These are phyloP conservation scores for Ceratobasidium theobromae DNA, from an alignment of 1,284 basidiomycete species.

Conservation along the genomic window DNA sequence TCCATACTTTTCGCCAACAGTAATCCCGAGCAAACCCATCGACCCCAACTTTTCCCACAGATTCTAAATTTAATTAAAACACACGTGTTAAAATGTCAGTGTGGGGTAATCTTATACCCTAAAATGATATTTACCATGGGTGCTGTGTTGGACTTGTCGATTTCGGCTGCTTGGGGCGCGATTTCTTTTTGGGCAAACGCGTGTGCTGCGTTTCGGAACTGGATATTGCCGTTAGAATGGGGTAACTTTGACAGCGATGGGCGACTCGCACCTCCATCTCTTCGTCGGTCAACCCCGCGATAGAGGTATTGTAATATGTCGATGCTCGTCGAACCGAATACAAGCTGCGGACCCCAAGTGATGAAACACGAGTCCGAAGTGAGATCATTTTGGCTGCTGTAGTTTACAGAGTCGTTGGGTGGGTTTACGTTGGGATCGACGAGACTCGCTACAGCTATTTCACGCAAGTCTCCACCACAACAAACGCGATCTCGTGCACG, in stretches of 20 bases:
- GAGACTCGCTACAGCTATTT: no score
- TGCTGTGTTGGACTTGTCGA: conserved; percentile 80
- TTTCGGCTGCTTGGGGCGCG: conserved; percentile 77
- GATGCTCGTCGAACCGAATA: conserved; percentile 4
- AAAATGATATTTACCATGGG: conserved; percentile 57
- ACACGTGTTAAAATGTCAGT: not conserved
- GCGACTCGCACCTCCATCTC: conserved; percentile 68
- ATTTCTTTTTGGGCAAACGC: conserved; percentile 80
- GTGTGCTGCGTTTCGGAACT: conserved; percentile 79
- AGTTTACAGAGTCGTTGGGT: not conserved
- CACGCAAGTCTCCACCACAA: not conserved
- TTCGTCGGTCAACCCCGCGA: conserved; percentile 82
- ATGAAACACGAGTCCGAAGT: not conserved
- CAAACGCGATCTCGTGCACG: conserved; percentile 5
- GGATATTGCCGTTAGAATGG: not conserved
- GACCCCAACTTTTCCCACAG: conserved; percentile 86
- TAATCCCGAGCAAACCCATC: conserved; percentile 72
- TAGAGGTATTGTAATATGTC: conserved; percentile 61
- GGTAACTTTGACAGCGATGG: not conserved
- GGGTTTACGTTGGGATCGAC: no score
- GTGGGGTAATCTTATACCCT: not conserved
- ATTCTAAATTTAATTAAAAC: conserved; percentile 55
- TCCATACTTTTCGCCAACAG: conserved; percentile 75
- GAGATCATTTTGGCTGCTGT: not conserved
- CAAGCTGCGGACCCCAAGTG: not conserved